Conservation (phyloP, 2,329 filamentous ascomycete species). For the Aotearoamyces nothofagi region DNA sequence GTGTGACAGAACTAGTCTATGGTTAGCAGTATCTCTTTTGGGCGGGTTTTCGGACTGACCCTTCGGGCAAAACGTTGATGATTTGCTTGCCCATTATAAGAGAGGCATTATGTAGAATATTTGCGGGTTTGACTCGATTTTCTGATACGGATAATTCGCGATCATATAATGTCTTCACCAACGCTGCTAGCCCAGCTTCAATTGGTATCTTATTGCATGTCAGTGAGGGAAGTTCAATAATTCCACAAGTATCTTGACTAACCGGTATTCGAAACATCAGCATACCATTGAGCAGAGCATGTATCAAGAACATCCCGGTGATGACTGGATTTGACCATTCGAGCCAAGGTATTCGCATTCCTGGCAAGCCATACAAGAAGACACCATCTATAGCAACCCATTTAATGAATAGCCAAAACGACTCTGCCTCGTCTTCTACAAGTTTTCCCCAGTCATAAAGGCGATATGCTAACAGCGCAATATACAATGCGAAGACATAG, state of each 20-base stretch:
- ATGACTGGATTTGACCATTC: slow-evolving; percentile 72
- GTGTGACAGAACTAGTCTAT: slow-evolving; percentile 51
- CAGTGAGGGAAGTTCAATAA: slow-evolving; percentile 4
- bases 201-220: slow-evolving; percentile 45
- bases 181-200: slow-evolving; percentile 53
- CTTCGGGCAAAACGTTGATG: slow-evolving; percentile 93
- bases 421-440: slow-evolving; percentile 69
- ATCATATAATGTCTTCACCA: slow-evolving; percentile 77
- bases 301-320: slow-evolving; percentile 52
- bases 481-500: slow-evolving; percentile 71
- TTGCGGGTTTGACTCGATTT: slow-evolving; percentile 73
- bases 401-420: slow-evolving; percentile 85
- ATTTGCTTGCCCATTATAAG: slow-evolving; percentile 94
- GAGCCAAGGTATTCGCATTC: slow-evolving; percentile 88
- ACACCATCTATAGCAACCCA: slow-evolving; percentile 79
- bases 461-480: slow-evolving; percentile 64
- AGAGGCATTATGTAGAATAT: slow-evolving; percentile 80
- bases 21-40: slow-evolving; percentile 3
- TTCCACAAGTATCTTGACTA: slow-evolving; percentile 22
- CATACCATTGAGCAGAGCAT: slow-evolving; percentile 64
- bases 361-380: slow-evolving; percentile 77
- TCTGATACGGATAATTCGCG: slow-evolving; percentile 90
- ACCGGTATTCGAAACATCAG: slow-evolving; percentile 86
- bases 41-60: slow-evolving; percentile 29
- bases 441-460: slow-evolving; percentile 73